phyloP scores from a whole-genome alignment of 2,329 filamentous ascomycete genomes.

The Sarocladium oryzae region DNA sequence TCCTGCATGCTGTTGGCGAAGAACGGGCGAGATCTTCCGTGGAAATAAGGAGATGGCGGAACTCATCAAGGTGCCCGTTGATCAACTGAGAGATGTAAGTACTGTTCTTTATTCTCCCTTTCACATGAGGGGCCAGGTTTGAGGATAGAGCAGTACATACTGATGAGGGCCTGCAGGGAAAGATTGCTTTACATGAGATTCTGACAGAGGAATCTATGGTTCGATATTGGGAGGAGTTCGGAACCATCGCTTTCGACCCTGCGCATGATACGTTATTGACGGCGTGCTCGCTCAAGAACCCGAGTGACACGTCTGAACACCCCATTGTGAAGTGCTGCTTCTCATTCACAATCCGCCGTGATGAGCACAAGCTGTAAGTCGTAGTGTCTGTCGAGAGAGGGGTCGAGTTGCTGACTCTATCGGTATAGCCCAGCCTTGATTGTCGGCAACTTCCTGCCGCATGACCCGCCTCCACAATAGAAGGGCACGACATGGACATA shows the following conservation, averaged over 20 bases:
- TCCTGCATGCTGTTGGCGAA: slow-evolving; percentile 92
- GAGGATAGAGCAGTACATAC: too few species aligned
- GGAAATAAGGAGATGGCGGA: slow-evolving; percentile 99
- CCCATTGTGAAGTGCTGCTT: slow-evolving; percentile 89
- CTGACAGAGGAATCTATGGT: slow-evolving; percentile 92
- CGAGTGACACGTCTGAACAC: slow-evolving; percentile 59
- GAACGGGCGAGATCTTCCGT: slow-evolving; percentile 94
- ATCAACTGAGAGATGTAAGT: slow-evolving; percentile 82
- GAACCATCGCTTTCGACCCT: slow-evolving; percentile 92
- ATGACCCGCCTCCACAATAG: slow-evolving; percentile 48
- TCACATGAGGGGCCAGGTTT: too few species aligned
- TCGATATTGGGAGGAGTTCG: slow-evolving; percentile 98
- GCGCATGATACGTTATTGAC: slow-evolving; percentile 93
- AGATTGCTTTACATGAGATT: slow-evolving; percentile 91
- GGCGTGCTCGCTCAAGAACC: slow-evolving; percentile 84
- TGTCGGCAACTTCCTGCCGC: slow-evolving; percentile 92
- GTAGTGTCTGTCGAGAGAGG: background rate
- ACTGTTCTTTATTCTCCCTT: background rate
- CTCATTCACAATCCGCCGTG: slow-evolving; percentile 91
- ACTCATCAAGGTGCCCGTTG: slow-evolving; percentile 86
- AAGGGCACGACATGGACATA: too few species aligned
- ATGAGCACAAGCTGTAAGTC: slow-evolving; percentile 90
- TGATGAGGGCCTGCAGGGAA: slow-evolving; percentile 57
- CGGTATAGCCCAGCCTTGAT: slow-evolving; percentile 75
- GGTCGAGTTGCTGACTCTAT: background rate